A percentile compares a stretch with the other conserved stretches of the same genome.
phyloP scores from a whole-genome alignment of 768 basidiomycete species.

The Epithele typhae region DNA sequence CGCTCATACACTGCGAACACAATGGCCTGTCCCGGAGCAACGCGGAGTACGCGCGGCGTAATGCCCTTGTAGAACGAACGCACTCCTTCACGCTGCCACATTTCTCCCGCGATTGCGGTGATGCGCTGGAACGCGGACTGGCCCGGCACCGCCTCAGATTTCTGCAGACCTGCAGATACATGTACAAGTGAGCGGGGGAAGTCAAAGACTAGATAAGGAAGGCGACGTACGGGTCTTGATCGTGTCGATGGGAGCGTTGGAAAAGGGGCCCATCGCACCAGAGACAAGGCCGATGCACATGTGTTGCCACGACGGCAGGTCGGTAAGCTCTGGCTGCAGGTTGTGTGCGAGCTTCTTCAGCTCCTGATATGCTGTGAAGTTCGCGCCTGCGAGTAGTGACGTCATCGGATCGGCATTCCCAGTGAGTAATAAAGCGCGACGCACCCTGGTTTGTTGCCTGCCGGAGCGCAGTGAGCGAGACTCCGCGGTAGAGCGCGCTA shows the following conservation, averaged over 20 bases:
- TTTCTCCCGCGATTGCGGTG: conserved; percentile 74
- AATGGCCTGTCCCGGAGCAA: conserved; percentile 95
- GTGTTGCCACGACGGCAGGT: conserved; percentile 92
- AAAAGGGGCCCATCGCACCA: conserved; percentile 97
- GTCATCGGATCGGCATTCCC: neutral
- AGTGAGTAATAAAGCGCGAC: conserved; percentile 1
- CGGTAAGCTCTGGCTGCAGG: conserved; percentile 71
- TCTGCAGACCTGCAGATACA: conserved; percentile 68
- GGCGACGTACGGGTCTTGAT: conserved; percentile 82
- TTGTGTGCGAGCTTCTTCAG: conserved; percentile 80
- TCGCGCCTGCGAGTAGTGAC: conserved; percentile 58
- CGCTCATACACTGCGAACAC: conserved; percentile 98
- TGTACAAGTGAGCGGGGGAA: conserved; percentile 1
- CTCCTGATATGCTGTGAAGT: conserved; percentile 98
- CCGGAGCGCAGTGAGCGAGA: conserved; percentile 85
- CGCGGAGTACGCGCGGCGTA: conserved; percentile 91
- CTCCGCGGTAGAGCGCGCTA: conserved; percentile 84
- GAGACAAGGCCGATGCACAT: conserved; percentile 94
- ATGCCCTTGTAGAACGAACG: conserved; percentile 97
- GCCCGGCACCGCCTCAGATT: conserved; percentile 68
- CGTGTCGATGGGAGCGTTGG: conserved; percentile 93
- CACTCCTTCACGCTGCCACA: conserved; percentile 90
- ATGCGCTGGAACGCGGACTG: conserved; percentile 80
- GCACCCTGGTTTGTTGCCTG: conserved; percentile 97
- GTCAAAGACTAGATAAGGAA: neutral